Evolutionary conservation across 495 filamentous ascomycete species (phyloP), one percentile per base, ranked within the genome.

Genomic region (Collariella sp.): DNA sequence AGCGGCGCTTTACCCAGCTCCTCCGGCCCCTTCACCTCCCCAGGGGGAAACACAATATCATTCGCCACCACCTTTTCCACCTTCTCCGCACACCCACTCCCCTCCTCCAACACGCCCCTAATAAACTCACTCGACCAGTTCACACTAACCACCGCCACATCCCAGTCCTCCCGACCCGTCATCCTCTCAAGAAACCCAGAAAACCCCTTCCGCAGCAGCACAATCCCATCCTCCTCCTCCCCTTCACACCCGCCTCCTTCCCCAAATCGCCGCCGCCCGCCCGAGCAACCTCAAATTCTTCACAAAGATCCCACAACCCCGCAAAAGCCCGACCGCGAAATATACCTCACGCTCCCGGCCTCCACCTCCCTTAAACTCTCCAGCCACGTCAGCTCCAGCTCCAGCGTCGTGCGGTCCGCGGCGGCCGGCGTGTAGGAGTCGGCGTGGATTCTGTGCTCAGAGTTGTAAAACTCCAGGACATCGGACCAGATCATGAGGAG

Each of bases 41-140:
- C 72, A 1, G 62, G 61, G 16, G 52, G 40, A 15, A 56, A 61
- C 39, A 45, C 36, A 3, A 76, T 57, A 33, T 57, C 61, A 38
- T 75, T 76, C 29, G 56, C 45, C 6, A 67, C 45, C 24, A 57
- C 24, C 50, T 23, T 58, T 24, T 12, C 34, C 31, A 41, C 56
- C 12, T n/a, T 36, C 33, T 29, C 53, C n/a, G 4, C 23, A 22
- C 7, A 12, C 13, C 1, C 24, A 39, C n/a, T 34, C 12, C 39
- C 50, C n/a, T 16, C 29, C 23, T 13, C 54, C 3, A 69, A 31
- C 9, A 63, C 64, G 13, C 66, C 63, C 11, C 62, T 50, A 9
- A 76, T 71, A 50, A 75, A 76, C n/a, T 63, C 61, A 0, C 59
- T 39, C 4, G 68, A 72, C 73, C 72, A 76, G 41, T 77, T 76